These are phyloP conservation scores for Glebionis coronaria DNA, from an alignment of 129 eudicot species.

Conservation along the genomic window DNA sequence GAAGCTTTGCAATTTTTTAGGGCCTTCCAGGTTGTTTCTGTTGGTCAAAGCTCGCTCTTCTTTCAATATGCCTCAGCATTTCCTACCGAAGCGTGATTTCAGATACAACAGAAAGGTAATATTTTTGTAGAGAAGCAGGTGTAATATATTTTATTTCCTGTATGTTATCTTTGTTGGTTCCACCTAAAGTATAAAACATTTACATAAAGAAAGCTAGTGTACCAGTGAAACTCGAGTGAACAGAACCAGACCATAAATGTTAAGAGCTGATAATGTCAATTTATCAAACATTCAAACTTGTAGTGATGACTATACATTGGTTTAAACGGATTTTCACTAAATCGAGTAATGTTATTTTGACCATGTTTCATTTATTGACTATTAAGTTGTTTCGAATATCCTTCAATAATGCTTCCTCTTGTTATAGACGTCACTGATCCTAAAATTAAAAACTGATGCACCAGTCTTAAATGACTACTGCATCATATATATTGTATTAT, in stretches of 20 bases:
- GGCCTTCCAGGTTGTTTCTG: conserved; percentile 80
- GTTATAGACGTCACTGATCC: neutral
- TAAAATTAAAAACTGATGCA: neutral
- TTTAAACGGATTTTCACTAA: neutral
- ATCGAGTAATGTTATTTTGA: neutral
- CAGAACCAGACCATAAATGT: no score
- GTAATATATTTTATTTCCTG: no score
- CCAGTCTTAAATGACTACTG: neutral
- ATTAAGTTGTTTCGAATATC: neutral
- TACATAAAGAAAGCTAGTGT: no score
- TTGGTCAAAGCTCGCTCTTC: conserved; percentile 79
- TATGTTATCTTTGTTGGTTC: no score
- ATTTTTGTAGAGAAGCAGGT: neutral
- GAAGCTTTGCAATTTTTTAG: conserved; percentile 32
- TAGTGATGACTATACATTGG: conserved; percentile 1
- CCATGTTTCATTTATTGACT: neutral
- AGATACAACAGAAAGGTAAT: conserved; percentile 61
- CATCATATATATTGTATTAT: neutral
- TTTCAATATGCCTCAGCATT: conserved; percentile 72
- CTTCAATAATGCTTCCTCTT: no score
- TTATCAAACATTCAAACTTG: no score
- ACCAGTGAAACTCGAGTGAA: no score
- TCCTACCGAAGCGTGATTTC: conserved; percentile 91
- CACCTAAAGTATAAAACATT: no score
- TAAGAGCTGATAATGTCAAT: no score